Percentiles rank a stretch among this genome's conserved stretches.
These are phyloP conservation scores for Shiraia bambusicola DNA, from an alignment of 2,329 filamentous ascomycete genomes.

Conservation along the genomic window DNA sequence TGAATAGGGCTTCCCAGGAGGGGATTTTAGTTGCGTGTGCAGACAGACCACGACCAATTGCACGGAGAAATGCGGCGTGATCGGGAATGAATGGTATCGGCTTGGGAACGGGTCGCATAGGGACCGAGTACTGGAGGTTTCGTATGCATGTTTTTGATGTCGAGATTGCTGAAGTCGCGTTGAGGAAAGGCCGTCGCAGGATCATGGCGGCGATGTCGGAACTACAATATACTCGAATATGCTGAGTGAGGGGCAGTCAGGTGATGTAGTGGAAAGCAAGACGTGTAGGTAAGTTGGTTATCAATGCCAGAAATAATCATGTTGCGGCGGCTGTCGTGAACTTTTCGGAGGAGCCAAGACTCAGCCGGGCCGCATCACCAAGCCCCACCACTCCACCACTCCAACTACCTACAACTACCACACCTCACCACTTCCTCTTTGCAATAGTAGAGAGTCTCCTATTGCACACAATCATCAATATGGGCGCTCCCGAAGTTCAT, in stretches of 20 bases:
- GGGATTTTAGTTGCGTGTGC: slow-evolving; percentile 84
- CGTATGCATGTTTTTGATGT: slow-evolving; percentile 36
- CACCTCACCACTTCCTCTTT: slow-evolving; percentile 8
- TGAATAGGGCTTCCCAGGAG: slow-evolving; percentile 88
- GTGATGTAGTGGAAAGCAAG: too few relatives aligned
- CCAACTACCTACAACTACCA: slow-evolving; percentile 8
- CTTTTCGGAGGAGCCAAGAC: slow-evolving; percentile 39
- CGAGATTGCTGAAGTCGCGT: slow-evolving; percentile 26
- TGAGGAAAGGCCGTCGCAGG: slow-evolving; percentile 38
- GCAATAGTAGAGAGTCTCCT: slow-evolving; percentile 95
- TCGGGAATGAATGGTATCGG: slow-evolving; percentile 87
- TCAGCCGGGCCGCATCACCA: slow-evolving; percentile 9
- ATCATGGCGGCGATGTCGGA: slow-evolving; percentile 33
- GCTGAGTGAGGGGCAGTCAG: not conserved
- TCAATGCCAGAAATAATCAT: not conserved
- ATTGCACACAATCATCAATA: slow-evolving; percentile 61
- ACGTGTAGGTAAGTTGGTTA: not conserved
- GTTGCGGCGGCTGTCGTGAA: slow-evolving; percentile 18
- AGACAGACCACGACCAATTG: slow-evolving; percentile 85
- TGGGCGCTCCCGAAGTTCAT: slow-evolving; percentile 88
- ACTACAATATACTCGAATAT: not conserved
- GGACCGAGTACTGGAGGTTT: slow-evolving; percentile 44
- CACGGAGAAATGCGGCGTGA: slow-evolving; percentile 78
- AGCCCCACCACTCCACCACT: slow-evolving; percentile 14
- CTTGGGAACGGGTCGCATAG: slow-evolving; percentile 57